These are phyloP conservation scores for Nannizziopsis barbatae DNA, from an alignment of 2,329 filamentous ascomycete genomes.

Conservation along the genomic window DNA sequence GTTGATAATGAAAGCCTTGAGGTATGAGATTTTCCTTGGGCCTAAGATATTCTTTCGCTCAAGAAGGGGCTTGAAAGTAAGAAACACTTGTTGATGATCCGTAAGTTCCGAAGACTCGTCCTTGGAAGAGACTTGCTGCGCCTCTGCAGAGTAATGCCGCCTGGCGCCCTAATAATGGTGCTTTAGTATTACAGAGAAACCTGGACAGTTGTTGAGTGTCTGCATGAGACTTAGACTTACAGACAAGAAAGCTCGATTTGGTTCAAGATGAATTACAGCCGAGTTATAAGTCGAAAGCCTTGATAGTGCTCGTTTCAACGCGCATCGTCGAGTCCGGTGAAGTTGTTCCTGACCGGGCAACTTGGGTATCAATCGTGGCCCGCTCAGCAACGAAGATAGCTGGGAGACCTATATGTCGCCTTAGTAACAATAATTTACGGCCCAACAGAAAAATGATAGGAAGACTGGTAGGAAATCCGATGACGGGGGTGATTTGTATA, in stretches of 20 bases:
- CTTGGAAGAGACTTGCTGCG: background rate
- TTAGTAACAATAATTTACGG: background rate
- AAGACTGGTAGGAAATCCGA: background rate
- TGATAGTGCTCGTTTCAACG: too few species aligned
- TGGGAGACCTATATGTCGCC: background rate
- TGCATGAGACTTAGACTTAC: background rate
- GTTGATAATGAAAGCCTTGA: background rate
- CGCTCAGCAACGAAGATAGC: background rate
- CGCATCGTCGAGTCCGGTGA: too few species aligned
- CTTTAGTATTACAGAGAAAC: background rate
- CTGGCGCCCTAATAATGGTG: background rate
- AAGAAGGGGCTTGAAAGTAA: slow-evolving; percentile 2
- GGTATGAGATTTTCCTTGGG: background rate
- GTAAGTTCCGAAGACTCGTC: background rate
- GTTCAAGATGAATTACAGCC: too few species aligned
- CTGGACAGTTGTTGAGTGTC: background rate
- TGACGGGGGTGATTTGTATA: background rate
- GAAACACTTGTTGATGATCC: slow-evolving; percentile 1
- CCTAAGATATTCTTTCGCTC: background rate
- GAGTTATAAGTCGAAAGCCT: too few species aligned
- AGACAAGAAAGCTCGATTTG: too few species aligned
- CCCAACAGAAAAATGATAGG: background rate
- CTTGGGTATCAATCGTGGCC: background rate
- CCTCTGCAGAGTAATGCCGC: background rate
- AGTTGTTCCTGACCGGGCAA: background rate